phyloP scores from a whole-genome alignment of 768 basidiomycete genomes.

The Fomitopsis serialis region DNA sequence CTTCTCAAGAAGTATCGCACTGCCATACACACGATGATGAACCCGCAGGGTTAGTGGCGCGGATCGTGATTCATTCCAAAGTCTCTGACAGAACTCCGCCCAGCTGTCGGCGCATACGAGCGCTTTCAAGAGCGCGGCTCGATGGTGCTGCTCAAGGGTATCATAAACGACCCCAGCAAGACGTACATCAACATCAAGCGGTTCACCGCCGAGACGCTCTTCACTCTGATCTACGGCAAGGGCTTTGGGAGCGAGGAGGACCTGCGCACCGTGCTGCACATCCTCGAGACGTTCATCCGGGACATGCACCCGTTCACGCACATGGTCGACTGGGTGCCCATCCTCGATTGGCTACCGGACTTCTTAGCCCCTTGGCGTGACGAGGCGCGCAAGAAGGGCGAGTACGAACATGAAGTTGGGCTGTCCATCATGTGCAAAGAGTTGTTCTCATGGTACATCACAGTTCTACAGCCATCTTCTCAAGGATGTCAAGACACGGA shows the following conservation, averaged over 20 bases:
- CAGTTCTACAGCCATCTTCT: constrained; percentile 17
- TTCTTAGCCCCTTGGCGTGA: constrained; percentile 10
- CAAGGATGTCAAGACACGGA: constrained; percentile 17
- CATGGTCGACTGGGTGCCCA: constrained; percentile 1
- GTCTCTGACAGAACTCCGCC: too few relatives aligned
- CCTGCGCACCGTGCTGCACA: constrained; percentile 11
- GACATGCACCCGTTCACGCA: constrained; percentile 16
- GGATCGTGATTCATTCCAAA: too few relatives aligned
- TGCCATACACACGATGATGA: constrained; percentile 12
- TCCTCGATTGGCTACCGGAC: constrained; percentile 23
- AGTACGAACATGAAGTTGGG: neutral
- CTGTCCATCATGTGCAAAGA: too few relatives aligned
- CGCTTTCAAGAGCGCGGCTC: constrained; percentile 9
- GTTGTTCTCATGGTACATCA: too few relatives aligned
- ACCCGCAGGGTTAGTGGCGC: neutral
- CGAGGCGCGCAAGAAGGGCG: constrained; percentile 7
- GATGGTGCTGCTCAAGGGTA: constrained; percentile 7
- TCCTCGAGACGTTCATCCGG: constrained; percentile 19
- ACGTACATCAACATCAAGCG: neutral
- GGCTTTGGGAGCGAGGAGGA: constrained; percentile 19
- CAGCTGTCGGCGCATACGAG: constrained; percentile 14
- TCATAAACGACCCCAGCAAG: constrained; percentile 2
- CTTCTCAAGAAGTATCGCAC: constrained; percentile 11
- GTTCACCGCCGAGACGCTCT: neutral
- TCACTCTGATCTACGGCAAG: constrained; percentile 13